Evolutionary conservation across 75 land plant genomes (phyloP), one percentile per base, ranked within the genome.

Genomic region (Cupressus sempervirens): DNA sequence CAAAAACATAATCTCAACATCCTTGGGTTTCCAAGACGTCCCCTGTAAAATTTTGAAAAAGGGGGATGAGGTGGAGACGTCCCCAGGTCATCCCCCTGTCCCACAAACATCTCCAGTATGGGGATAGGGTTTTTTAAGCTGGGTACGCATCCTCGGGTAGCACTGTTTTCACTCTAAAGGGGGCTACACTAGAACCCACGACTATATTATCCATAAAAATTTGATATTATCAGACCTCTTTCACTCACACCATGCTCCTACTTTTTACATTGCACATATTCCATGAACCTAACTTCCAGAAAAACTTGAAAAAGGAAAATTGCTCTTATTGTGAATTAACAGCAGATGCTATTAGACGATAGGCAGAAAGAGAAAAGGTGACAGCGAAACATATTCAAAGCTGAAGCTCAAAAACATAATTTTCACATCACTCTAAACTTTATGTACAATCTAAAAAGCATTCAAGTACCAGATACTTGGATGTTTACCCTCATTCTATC

Each of bases 401-500:
- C 30, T 77, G 48, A 77, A 1, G 48, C 30, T 77, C 80, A 77
- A 1, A 77, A 0, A 43, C 26, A 3, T 43, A 43, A 15, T 43
- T 41, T 77, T 77, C 80, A 26, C n/a, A 77, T 43, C 11, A 77
- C 26, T 43, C n/a, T 77, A 77, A 77, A 43, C 3, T 43, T 77
- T 16, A 40, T 43, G 10, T 23, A 35, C 46, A 20, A 23, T 26
- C 26, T 40, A 23, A 77, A 40, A 2, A 40, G 1, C 10, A 43
- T 43, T 77, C 26, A 26, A 43, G 50, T 77, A 77, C 43, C 46
- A 26, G 30, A 77, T 10, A n/a, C 46, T 77, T 77, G 80, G 80
- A 77, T 77, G 23, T 87, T 85, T 88, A 97, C 99, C 91, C 85
- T 92, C 68, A 91, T 89, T 82, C 97, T 92, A 10, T 86, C 89